These are phyloP conservation scores for Fraxinus xanthoxyloides DNA, from an alignment of 305 asterid species.

Conservation along the genomic window DNA sequence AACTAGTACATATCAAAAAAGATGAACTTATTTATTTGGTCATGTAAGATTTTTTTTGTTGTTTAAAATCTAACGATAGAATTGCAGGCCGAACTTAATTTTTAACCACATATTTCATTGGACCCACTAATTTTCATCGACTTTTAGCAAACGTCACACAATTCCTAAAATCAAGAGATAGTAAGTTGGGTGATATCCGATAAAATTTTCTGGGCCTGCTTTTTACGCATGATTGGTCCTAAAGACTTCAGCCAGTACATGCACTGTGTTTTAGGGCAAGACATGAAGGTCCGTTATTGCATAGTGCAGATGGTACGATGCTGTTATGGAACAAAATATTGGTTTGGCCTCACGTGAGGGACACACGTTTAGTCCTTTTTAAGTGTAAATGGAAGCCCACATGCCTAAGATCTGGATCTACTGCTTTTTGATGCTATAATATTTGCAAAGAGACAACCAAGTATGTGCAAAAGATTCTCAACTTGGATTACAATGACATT, in stretches of 20 bases:
- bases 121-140: not conserved
- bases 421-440: conserved; percentile 1
- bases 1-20: not conserved
- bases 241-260: not conserved
- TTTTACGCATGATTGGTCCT: not conserved
- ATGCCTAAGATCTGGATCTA: conserved; percentile 1
- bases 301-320: not conserved
- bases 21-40: not conserved
- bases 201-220: not conserved
- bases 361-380: not conserved
- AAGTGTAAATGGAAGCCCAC: conserved; percentile 5
- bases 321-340: not conserved
- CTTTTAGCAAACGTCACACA: not conserved
- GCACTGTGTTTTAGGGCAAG: not conserved
- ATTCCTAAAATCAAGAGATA: not conserved
- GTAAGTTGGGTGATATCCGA: not conserved
- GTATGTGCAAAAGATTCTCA: not conserved
- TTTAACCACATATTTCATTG: not conserved
- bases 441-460: not conserved
- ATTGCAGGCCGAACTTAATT: not conserved
- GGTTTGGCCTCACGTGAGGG: conserved; percentile 4
- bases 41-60: not conserved
- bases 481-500: not conserved
- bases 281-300: not conserved
- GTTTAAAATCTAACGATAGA: not conserved